phyloP scores from a whole-genome alignment of 2,329 filamentous ascomycete species.

The Capronia americana region DNA sequence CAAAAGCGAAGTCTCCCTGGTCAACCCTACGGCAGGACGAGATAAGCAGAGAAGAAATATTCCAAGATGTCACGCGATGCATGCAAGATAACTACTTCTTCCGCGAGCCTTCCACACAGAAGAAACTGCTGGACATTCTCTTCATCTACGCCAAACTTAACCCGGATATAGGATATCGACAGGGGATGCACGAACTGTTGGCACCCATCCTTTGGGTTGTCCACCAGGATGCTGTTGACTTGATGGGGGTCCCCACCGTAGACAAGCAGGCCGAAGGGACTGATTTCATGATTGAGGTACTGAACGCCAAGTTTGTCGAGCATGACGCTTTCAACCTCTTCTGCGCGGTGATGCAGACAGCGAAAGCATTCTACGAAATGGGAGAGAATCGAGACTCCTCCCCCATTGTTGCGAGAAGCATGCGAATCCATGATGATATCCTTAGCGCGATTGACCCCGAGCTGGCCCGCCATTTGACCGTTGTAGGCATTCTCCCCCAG shows the following conservation, averaged over 20 bases:
- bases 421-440: conserved; percentile 82
- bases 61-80: conserved; percentile 89
- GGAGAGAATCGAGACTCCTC: conserved; percentile 60
- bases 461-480: conserved; percentile 77
- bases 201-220: conserved; percentile 88
- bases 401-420: conserved; percentile 83
- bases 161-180: conserved; percentile 86
- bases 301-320: conserved; percentile 78
- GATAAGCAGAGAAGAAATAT: conserved; percentile 81
- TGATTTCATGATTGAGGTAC: conserved; percentile 65
- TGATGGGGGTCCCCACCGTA: conserved; percentile 45
- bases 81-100: conserved; percentile 93
- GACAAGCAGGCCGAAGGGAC: conserved; percentile 49
- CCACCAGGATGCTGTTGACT: conserved; percentile 77
- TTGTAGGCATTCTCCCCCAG: conserved; percentile 90
- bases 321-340: conserved; percentile 91
- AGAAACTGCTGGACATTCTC: conserved; percentile 82
- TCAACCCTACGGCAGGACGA: conserved; percentile 85
- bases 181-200: conserved; percentile 97
- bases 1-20: conserved; percentile 81
- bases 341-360: conserved; percentile 83
- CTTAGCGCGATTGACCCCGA: conserved; percentile 82
- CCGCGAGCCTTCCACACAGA: conserved; percentile 77
- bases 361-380: conserved; percentile 85
- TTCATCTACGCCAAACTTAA: conserved; percentile 96